Percentiles rank a stretch among this genome's conserved stretches.
Evolutionary conservation across 306 rosid genomes (phyloP).

Genomic region (Dicorynia guianensis): DNA sequence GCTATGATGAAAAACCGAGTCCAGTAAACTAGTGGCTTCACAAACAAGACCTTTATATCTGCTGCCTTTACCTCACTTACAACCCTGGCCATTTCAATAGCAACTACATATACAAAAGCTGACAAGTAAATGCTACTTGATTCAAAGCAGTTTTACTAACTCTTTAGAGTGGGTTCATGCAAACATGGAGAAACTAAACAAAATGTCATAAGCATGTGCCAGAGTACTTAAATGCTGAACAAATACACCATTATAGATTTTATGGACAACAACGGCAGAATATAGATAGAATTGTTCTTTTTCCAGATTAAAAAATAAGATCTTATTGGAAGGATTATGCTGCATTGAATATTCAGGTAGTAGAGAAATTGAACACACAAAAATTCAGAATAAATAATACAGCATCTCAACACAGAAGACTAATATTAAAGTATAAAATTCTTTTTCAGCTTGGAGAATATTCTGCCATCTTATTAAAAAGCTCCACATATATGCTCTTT

Average conservation of each 20-base stretch:
- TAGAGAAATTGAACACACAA: neutral
- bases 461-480: neutral
- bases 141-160: neutral
- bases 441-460: neutral
- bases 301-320: conserved; percentile 21
- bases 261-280: neutral
- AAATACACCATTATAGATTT: conserved; percentile 12
- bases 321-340: conserved; percentile 23
- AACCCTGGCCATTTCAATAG: conserved; percentile 86
- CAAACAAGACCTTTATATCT: conserved; percentile 89
- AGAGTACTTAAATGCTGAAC: neutral
- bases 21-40: conserved; percentile 98
- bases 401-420: neutral
- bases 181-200: conserved; percentile 26
- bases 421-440: neutral
- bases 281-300: neutral
- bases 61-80: conserved; percentile 94
- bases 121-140: conserved; percentile 30
- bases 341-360: neutral
- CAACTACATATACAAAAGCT: conserved; percentile 63
- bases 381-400: neutral
- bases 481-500: neutral
- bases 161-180: conserved; percentile 1
- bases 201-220: neutral
- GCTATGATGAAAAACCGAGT: conserved; percentile 88